A percentile compares a stretch with the other conserved stretches of the same genome.
Conservation (phyloP, 1,139 yeast genomes). For the Taphrina deformans region DNA sequence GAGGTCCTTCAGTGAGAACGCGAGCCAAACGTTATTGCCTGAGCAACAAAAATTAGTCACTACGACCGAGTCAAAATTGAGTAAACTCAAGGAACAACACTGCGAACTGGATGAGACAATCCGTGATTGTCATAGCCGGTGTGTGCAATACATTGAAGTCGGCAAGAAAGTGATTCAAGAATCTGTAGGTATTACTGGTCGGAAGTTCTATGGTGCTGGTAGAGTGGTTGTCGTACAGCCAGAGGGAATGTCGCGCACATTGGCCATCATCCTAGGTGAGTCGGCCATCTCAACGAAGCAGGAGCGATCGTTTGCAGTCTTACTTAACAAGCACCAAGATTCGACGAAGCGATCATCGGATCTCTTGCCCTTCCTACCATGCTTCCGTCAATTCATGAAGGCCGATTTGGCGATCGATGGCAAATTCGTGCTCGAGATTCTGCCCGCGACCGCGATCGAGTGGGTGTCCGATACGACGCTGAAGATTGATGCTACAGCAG, state of each 20-base stretch:
- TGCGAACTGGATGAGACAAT: not conserved
- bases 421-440: slow-evolving; percentile 12
- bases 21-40: slow-evolving; percentile 80
- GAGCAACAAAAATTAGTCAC: slow-evolving; percentile 73
- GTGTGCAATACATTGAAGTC: slow-evolving; percentile 13
- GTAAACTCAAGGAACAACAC: slow-evolving; percentile 41
- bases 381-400: slow-evolving; percentile 28
- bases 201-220: slow-evolving; percentile 49
- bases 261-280: slow-evolving; percentile 54
- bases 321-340: slow-evolving; percentile 23
- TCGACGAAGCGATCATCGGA: slow-evolving; percentile 37
- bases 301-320: slow-evolving; percentile 33
- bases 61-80: slow-evolving; percentile 54
- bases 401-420: slow-evolving; percentile 6
- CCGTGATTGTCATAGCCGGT: slow-evolving; percentile 4
- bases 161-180: not conserved
- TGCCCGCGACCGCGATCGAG: slow-evolving; percentile 39
- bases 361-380: slow-evolving; percentile 39
- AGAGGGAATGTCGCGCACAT: slow-evolving; percentile 48
- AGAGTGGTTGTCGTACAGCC: slow-evolving; percentile 63
- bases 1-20: slow-evolving; percentile 89
- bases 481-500: slow-evolving; percentile 26
- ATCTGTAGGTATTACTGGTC: slow-evolving; percentile 33
- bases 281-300: slow-evolving; percentile 22
- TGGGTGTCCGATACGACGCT: slow-evolving; percentile 33